Evolutionary conservation across 2,329 filamentous ascomycete genomes (phyloP).

Genomic region (Cytospora leucostoma): DNA sequence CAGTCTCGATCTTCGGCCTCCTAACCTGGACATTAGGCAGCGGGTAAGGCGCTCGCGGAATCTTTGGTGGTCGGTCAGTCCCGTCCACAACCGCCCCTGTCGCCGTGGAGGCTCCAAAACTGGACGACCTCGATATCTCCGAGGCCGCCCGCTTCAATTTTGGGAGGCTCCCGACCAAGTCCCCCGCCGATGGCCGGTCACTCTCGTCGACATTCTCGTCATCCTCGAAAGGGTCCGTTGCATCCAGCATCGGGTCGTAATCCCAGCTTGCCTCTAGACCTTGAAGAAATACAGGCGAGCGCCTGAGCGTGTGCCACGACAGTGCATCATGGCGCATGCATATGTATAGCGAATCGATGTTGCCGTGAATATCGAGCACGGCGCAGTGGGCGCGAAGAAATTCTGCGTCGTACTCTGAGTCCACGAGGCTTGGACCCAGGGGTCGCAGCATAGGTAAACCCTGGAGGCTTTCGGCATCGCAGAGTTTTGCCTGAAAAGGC

Average conservation of each 20-base stretch:
- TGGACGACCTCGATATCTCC: slow-evolving; percentile 53
- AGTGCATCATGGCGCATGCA: slow-evolving; percentile 56
- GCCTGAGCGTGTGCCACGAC: slow-evolving; percentile 56
- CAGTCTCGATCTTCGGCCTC: slow-evolving; percentile 43
- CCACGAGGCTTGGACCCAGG: slow-evolving; percentile 47
- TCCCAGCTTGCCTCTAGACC: slow-evolving; percentile 59
- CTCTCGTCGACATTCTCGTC: slow-evolving; percentile 39
- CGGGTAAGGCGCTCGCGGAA: slow-evolving; percentile 43
- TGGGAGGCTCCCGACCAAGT: slow-evolving; percentile 44
- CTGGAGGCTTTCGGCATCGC: slow-evolving; percentile 55
- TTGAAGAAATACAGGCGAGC: slow-evolving; percentile 50
- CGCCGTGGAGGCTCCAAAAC: slow-evolving; percentile 44
- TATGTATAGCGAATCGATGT: slow-evolving; percentile 61
- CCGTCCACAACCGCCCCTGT: slow-evolving; percentile 30
- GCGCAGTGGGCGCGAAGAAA: slow-evolving; percentile 58
- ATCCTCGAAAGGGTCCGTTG: slow-evolving; percentile 39
- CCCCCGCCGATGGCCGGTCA: slow-evolving; percentile 48
- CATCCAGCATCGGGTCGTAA: slow-evolving; percentile 53
- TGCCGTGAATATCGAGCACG: slow-evolving; percentile 55
- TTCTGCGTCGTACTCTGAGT: slow-evolving; percentile 48
- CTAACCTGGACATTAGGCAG: slow-evolving; percentile 41
- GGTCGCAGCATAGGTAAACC: slow-evolving; percentile 62
- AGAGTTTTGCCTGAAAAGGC: slow-evolving; percentile 60
- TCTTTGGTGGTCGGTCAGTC: slow-evolving; percentile 36
- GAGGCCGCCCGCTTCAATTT: slow-evolving; percentile 54